Conservation (phyloP, 2,329 filamentous ascomycete species). For the Chrysoporthe deuterocubensis region DNA sequence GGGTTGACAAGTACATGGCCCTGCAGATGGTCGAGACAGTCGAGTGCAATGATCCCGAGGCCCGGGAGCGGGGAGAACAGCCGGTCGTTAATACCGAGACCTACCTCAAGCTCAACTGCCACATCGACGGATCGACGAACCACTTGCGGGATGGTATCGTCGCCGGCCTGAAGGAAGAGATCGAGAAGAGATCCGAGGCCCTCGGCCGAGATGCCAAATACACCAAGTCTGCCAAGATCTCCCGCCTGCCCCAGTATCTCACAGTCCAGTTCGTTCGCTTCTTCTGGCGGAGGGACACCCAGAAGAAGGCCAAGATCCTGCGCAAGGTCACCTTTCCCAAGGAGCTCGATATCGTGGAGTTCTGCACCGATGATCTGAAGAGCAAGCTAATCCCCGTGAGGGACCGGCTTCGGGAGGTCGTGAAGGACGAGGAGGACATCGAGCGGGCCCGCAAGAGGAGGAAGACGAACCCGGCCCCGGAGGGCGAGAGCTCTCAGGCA, state of each 20-base stretch:
- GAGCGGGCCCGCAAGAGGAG: conserved; percentile 91
- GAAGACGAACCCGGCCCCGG: conserved; percentile 60
- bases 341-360: conserved; percentile 91
- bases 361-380: conserved; percentile 89
- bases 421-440: conserved; percentile 93
- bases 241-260: conserved; percentile 89
- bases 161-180: conserved; percentile 80
- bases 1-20: conserved; percentile 89
- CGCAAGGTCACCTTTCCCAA: conserved; percentile 96
- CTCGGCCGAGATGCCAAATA: conserved; percentile 81
- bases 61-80: conserved; percentile 75
- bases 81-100: conserved; percentile 68
- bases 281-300: conserved; percentile 93
- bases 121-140: conserved; percentile 86
- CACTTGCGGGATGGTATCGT: conserved; percentile 88
- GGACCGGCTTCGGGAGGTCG: conserved; percentile 92
- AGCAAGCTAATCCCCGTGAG: conserved; percentile 86
- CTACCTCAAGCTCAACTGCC: conserved; percentile 94
- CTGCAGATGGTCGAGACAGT: conserved; percentile 79
- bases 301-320: conserved; percentile 99
- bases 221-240: conserved; percentile 89
- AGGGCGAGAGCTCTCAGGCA: conserved; percentile 16
- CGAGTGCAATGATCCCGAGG: conserved; percentile 81
- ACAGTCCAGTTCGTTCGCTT: conserved; percentile 98
- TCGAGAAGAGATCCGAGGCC: conserved; percentile 84